Base-by-base conservation (phyloP, 148 eudicot genomes). In the Vaccinium vitisidaea region DNA sequence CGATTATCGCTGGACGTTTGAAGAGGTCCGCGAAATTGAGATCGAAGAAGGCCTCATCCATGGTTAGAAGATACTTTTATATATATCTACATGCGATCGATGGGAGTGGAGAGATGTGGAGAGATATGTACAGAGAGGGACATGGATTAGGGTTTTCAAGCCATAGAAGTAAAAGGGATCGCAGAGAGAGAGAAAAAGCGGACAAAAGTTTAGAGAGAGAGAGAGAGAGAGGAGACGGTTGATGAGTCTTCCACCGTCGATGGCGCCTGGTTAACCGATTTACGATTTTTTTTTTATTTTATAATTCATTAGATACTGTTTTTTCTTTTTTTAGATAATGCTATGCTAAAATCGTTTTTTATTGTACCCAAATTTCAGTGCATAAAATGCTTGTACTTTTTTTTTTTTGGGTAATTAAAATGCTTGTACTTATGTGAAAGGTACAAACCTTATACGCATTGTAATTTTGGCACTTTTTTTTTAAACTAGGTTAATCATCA, bases 1-100 rank as follows among this genome's bases (percentile, higher is more conserved):
- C 98, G 50, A 91, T 80, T 0, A 93, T 50, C n/a, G 92, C 89
- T 0, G 94, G 93, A 21, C 82, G 84, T 8, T 88, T 90, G 7
- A 94, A 46, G 2, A 94, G 48, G 19, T 85, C 86, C 48, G 80
- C 14, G 49, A 91, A 83, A 77, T 86, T 25, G 43, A 90, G 80
- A 80, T 87, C 90, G 49, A 83, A 77, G 73, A 83, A 79, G 73
- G 84, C 75, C 63, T 85, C 86, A 52, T 88, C 94, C 94, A 91
- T 91, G 9, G 18, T 16, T 4, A 67, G 32, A 4, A 2, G 3
- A 3, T 61, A 39, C 19, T 3, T 19, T 18, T 13, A 15, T n/a
- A 76, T 67, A 27, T 4, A 27, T 69, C 39, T 27, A 27, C 74
- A 69, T 27, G 32, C 14, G 39, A 12, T 67, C 46, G 46, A 43